These are phyloP conservation scores for Magnaporthales sp. DNA, from an alignment of 2,329 filamentous ascomycete species.

Conservation along the genomic window DNA sequence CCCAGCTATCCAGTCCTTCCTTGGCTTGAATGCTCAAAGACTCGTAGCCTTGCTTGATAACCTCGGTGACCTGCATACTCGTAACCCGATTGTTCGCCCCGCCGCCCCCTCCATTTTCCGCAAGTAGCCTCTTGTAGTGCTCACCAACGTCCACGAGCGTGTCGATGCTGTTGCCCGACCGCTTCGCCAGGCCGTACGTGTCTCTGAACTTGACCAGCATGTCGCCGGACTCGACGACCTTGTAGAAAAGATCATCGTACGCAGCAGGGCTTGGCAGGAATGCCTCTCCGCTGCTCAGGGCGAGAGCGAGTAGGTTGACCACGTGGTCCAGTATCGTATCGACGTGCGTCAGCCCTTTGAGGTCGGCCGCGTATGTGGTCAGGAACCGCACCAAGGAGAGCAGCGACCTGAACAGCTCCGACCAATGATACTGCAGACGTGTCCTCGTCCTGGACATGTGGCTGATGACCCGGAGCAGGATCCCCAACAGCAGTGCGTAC, in stretches of 20 bases:
- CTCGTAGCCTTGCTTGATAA: conserved; percentile 96
- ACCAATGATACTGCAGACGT: conserved; percentile 85
- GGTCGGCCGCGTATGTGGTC: conserved; percentile 73
- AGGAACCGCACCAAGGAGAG: conserved; percentile 85
- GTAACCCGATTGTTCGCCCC: conserved; percentile 61
- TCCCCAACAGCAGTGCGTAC: conserved; percentile 73
- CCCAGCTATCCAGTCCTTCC: conserved; percentile 80
- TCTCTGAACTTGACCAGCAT: conserved; percentile 74
- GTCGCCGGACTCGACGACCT: conserved; percentile 86
- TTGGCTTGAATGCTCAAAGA: conserved; percentile 85
- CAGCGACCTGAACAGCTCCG: conserved; percentile 84
- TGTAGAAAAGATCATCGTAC: conserved; percentile 98
- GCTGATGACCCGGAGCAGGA: conserved; percentile 74
- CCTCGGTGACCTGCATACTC: conserved; percentile 73
- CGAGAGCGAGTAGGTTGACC: conserved; percentile 74
- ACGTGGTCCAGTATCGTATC: conserved; percentile 66
- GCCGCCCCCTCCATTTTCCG: conserved; percentile 29
- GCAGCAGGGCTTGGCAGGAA: conserved; percentile 81
- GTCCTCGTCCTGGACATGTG: conserved; percentile 76
- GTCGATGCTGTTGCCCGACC: conserved; percentile 64
- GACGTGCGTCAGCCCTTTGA: conserved; percentile 62
- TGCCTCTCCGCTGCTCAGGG: conserved; percentile 77
- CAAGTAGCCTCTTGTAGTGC: conserved; percentile 81
- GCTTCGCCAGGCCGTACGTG: conserved; percentile 54
- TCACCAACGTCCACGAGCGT: conserved; percentile 74